Evolutionary conservation across 257 asterid genomes (phyloP).

Genomic region (Galeopsis tetrahit): DNA sequence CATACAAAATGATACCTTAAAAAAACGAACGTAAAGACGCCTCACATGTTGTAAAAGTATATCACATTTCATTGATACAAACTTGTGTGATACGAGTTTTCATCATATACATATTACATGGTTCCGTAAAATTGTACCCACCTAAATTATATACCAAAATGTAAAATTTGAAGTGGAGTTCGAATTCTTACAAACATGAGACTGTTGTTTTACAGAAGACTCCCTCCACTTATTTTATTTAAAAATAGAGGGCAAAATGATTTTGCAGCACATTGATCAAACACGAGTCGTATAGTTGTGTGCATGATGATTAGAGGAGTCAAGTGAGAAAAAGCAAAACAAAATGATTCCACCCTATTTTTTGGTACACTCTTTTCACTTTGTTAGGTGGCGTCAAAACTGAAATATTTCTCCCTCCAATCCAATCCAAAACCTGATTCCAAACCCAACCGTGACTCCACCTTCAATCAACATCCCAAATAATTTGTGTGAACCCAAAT

Average conservation of each 20-base stretch:
- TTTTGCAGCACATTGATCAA: neutral
- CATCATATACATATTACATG: too few species aligned
- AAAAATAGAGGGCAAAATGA: neutral
- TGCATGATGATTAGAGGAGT: neutral
- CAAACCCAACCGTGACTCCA: constrained; percentile 48
- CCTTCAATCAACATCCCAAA: constrained; percentile 35
- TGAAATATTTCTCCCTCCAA: constrained; percentile 36
- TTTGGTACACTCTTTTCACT: neutral
- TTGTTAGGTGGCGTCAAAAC: neutral
- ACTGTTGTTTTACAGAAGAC: too few species aligned
- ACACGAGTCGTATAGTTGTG: neutral
- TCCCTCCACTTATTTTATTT: too few species aligned
- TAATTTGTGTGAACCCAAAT: constrained; percentile 51
- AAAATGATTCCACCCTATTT: neutral
- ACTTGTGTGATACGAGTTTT: too few species aligned
- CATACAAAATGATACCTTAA: too few species aligned
- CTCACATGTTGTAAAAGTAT: too few species aligned
- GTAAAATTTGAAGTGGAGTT: too few species aligned
- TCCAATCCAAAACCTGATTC: constrained; percentile 29
- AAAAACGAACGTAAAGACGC: too few species aligned
- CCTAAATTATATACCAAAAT: too few species aligned
- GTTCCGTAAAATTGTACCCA: too few species aligned
- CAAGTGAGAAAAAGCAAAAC: neutral
- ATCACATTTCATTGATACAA: too few species aligned
- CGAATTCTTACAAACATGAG: too few species aligned